These are phyloP conservation scores for Nicotiana rustica DNA, from an alignment of 305 asterid species.

Conservation along the genomic window DNA sequence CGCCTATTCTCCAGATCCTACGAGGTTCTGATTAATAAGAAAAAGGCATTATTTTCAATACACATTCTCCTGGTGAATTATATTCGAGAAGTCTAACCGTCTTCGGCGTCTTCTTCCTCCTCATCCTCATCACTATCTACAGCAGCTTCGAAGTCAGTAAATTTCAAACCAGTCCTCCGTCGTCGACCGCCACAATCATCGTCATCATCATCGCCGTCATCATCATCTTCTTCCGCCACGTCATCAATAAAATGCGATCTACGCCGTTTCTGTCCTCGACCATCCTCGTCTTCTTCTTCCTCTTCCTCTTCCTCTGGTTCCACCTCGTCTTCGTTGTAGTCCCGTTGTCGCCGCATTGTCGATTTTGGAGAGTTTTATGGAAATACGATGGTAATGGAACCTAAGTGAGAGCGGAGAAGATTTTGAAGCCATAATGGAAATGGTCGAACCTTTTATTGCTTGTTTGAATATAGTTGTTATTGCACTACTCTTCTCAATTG, in stretches of 20 bases:
- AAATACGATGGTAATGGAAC: background rate
- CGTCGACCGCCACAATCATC: conserved; percentile 51
- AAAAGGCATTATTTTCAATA: conserved; percentile 61
- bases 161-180: conserved; percentile 54
- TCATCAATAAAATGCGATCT: conserved; percentile 72
- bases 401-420: conserved; percentile 3
- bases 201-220: conserved; percentile 62
- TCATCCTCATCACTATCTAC: conserved; percentile 91
- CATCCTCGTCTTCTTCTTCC: conserved; percentile 64
- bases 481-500: too few relatives aligned
- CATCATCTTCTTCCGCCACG: conserved; percentile 72
- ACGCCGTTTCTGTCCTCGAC: conserved; percentile 71
- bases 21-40: background rate
- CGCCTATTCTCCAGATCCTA: background rate
- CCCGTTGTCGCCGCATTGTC: conserved; percentile 59
- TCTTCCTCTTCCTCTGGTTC: conserved; percentile 69
- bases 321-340: conserved; percentile 64
- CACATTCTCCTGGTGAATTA: background rate
- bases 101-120: conserved; percentile 94
- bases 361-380: conserved; percentile 17
- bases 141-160: conserved; percentile 78
- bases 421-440: background rate
- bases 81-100: conserved; percentile 62
- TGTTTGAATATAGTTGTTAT: too few relatives aligned
- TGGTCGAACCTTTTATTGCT: too few relatives aligned